Base-by-base conservation (phyloP, 2,329 filamentous ascomycete species). In the Cercospora zeae-maydis region DNA sequence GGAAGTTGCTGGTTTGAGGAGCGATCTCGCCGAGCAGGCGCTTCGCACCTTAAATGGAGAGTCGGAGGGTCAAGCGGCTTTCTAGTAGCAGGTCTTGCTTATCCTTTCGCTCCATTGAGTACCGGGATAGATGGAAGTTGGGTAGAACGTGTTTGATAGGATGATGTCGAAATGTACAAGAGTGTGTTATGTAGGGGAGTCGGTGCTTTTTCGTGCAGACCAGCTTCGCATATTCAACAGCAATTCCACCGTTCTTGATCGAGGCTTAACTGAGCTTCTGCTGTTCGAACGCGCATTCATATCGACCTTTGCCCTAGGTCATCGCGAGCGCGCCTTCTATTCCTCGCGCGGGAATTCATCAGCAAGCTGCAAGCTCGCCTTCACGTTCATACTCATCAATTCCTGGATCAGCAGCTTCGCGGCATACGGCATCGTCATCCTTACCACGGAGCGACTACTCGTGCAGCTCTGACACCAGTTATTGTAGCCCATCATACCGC, bases 351-450 rank as follows among this genome's bases (percentile, higher is more conserved):
- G 92, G 76, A 99, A 99, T 78, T 98, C 92, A 75, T 99, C 95
- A 72, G 92, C 92, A 68, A 99, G 79, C 80, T 93, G 91, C 78
- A 99, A 81, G 62, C 90, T 84, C 63, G 96, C 93, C 66, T 93
- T 90, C n/a, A 99, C 92, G 76, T 99, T 99, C 95, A 99, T 99
- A 76, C 92, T 96, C 74, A 96, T 88, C 72, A 99, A 78, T 79
- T 99, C 95, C 80, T 99, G 95, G 54, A 98, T 91, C 61, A 99
- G 80, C 74, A 99, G 79, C 83, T 99, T 98, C 0, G 95, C 95
- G 16, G 95, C 95, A 77, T 99, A 99, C 34, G 95, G 95, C 84
- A 99, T 96, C 34, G 89, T 93, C 89, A 99, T 96, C 77, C 90
- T 89, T 14, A 92, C 89, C 27, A 99, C 91, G 31, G 89, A 87